These are phyloP conservation scores for Toxicodendron radicans DNA, from an alignment of 345 rosid genomes.

Conservation along the genomic window DNA sequence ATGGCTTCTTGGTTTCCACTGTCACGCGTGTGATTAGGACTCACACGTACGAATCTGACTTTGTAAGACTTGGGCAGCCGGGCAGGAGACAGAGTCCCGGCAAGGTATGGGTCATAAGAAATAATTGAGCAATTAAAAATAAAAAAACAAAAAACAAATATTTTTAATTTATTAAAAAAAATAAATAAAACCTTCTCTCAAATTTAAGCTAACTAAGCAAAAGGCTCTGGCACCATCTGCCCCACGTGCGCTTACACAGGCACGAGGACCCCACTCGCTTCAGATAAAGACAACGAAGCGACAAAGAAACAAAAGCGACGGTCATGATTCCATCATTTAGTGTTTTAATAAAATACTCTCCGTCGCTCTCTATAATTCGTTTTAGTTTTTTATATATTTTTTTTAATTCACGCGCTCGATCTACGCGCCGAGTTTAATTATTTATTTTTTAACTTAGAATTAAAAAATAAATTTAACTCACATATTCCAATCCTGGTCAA, in stretches of 20 bases:
- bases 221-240: constrained; percentile 8
- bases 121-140: background rate
- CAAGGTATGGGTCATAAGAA: constrained; percentile 14
- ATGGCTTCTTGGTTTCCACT: background rate
- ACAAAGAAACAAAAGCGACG: constrained; percentile 36
- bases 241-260: constrained; percentile 25
- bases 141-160: background rate
- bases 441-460: background rate
- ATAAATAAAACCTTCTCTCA: background rate
- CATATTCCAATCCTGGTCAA: constrained; percentile 4
- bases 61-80: constrained; percentile 31
- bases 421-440: background rate
- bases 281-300: constrained; percentile 32
- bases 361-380: background rate
- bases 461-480: background rate
- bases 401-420: constrained; percentile 11
- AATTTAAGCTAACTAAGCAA: background rate
- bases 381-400: no score
- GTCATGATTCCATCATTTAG: constrained; percentile 35
- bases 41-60: constrained; percentile 23
- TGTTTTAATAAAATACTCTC: background rate
- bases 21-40: background rate
- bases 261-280: constrained; percentile 20
- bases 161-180: background rate
- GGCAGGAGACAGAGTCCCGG: constrained; percentile 37